phyloP scores from a whole-genome alignment of 2,329 filamentous ascomycete genomes.

The Botrytis elliptica region DNA sequence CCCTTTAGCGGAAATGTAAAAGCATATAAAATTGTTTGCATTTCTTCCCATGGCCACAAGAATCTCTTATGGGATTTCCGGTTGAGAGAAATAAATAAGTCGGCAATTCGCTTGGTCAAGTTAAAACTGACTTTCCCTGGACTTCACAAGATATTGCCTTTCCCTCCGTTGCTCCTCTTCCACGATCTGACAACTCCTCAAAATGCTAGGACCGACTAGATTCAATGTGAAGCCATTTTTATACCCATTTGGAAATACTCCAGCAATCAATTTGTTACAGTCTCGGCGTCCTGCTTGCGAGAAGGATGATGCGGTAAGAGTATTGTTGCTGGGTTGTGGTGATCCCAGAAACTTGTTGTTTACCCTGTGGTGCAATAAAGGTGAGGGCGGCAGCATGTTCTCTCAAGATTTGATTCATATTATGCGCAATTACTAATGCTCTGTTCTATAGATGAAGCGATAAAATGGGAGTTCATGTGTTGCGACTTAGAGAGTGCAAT shows the following conservation, averaged over 20 bases:
- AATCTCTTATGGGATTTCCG: neutral
- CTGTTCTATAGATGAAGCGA: neutral
- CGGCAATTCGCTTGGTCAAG: neutral
- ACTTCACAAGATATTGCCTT: neutral
- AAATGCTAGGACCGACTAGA: constrained; percentile 7
- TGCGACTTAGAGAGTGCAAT: constrained; percentile 11
- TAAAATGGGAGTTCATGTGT: constrained; percentile 6
- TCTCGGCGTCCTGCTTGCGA: constrained; percentile 1
- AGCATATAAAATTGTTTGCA: neutral
- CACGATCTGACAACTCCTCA: neutral
- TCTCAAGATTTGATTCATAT: neutral
- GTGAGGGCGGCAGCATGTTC: neutral
- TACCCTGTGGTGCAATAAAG: constrained; percentile 16
- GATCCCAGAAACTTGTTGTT: constrained; percentile 25
- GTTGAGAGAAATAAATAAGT: neutral
- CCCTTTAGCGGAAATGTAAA: neutral
- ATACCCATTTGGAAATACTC: constrained; percentile 24
- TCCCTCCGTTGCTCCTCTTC: too few species aligned
- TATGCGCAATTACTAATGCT: rapidly evolving
- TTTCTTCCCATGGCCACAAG: neutral
- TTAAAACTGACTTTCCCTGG: neutral
- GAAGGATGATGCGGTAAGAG: neutral
- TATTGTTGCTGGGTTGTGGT: constrained; percentile 25
- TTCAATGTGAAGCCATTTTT: constrained; percentile 8
- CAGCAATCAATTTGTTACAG: constrained; percentile 22